Base-by-base conservation (phyloP, 1,139 yeast genomes). In the Blastobotrys raffinosifermentans region DNA sequence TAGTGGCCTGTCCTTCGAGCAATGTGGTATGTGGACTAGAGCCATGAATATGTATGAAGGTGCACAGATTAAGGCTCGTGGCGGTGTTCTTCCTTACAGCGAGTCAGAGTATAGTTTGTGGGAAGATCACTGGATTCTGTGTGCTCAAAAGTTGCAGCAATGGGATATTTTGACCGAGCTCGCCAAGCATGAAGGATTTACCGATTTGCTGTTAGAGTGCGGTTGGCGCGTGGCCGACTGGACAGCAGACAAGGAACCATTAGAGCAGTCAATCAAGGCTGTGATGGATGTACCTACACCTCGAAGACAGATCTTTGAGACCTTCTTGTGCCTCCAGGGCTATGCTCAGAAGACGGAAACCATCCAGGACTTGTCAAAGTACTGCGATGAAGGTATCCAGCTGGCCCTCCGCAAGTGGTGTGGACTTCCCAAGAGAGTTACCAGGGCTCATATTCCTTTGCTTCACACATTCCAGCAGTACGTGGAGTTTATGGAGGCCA, bases 191-290 rank as follows among this genome's bases (percentile, higher is more conserved):
- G 99, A 93, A 68, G 96, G 96, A 1, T 93, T 89, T 55, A 86
- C 96, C 0, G 99, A 93, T 55, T 69, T 93, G 48, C 65, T 93
- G 26, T 68, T 93, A 19, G 99, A 93, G 61, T 93, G 99, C 70
- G 98, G 97, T 31, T 93, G 99, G 99, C 72, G 98, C 57, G 95
- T 91, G 34, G 97, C 98, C 5, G 97, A 93, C 55, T 93, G 99
- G 99, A 82, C 82, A 44, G 80, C 94, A 14, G 98, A 93, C 52
- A 73, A 93, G 48, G 98, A 89, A 45, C 91, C 97, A 0, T 68
- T 93, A 33, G 97, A 89, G 55, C 96, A 86, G 57, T 83, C 96
- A 0, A 94, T 91, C 22, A 85, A 87, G 59, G 84, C 93, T 35
- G 95, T 91, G 2, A 87, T 91, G 96, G 99, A 93, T 62, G 96